phyloP scores from a whole-genome alignment of 1,284 basidiomycete genomes.

The Ustilago lituana region DNA sequence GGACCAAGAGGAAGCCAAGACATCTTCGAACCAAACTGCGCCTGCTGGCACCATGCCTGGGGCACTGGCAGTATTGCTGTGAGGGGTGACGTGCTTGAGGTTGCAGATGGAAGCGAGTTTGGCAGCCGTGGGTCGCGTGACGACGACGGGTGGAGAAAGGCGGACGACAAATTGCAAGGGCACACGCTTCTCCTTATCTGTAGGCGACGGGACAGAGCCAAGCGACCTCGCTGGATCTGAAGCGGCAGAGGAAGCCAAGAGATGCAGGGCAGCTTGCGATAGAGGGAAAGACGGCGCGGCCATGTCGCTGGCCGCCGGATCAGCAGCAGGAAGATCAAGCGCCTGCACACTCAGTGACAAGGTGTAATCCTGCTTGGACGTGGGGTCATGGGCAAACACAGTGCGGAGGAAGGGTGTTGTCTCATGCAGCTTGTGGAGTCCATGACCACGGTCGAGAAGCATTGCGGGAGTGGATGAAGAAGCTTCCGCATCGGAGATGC shows the following conservation, averaged over 20 bases:
- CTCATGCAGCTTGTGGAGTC: conserved; percentile 23
- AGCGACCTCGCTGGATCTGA: conserved; percentile 8
- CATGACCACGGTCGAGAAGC: conserved; percentile 38
- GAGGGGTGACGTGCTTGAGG: conserved; percentile 15
- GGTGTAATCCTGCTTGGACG: conserved; percentile 24
- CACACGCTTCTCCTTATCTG: conserved; percentile 8
- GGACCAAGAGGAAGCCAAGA: conserved; percentile 34
- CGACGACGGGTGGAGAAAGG: conserved; percentile 38
- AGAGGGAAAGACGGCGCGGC: conserved; percentile 25
- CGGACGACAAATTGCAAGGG: conserved; percentile 36
- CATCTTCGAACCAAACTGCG: conserved; percentile 46
- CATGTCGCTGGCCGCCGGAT: neutral
- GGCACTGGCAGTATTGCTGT: conserved; percentile 1
- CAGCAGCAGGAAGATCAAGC: conserved; percentile 26
- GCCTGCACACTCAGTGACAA: conserved; percentile 31
- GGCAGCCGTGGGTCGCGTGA: conserved; percentile 39
- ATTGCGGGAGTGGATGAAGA: neutral
- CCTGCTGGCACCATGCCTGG: neutral
- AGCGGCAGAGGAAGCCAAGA: conserved; percentile 1
- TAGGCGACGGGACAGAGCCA: conserved; percentile 16
- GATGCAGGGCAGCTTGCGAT: conserved; percentile 14
- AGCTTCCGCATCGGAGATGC: conserved; percentile 26
- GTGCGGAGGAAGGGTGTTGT: conserved; percentile 28
- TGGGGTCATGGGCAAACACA: conserved; percentile 26
- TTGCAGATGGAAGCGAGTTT: conserved; percentile 44